Evolutionary conservation across 108 stramenopile genomes (phyloP).

Genomic region (Discostella stelligeroides): DNA sequence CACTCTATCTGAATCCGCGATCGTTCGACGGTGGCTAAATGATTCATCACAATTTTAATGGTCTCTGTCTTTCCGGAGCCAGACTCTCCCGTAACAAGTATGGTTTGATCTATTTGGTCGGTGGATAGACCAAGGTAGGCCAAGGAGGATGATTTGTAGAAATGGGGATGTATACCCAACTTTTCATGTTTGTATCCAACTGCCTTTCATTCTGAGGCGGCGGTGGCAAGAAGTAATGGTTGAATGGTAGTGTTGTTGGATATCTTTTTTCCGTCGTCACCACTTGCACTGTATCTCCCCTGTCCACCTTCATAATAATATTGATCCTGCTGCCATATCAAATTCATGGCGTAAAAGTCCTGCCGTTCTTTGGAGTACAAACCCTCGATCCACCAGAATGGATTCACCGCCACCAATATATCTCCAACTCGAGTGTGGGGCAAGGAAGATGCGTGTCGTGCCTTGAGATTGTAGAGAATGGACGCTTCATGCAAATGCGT

Average conservation of each 20-base stretch:
- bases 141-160: constrained; percentile 74
- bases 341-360: constrained; percentile 60
- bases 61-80: constrained; percentile 94
- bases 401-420: constrained; percentile 93
- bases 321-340: constrained; percentile 83
- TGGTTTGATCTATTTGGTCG: constrained; percentile 65
- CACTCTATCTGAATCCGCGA: constrained; percentile 39
- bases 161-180: constrained; percentile 70
- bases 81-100: constrained; percentile 85
- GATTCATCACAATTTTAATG: constrained; percentile 87
- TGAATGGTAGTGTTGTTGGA: not conserved
- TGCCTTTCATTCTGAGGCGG: constrained; percentile 54
- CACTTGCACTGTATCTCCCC: not conserved
- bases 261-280: not conserved
- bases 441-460: constrained; percentile 59
- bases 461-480: constrained; percentile 90
- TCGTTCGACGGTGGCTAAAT: constrained; percentile 75
- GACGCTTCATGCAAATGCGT: constrained; percentile 95
- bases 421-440: constrained; percentile 93
- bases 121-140: constrained; percentile 70
- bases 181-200: constrained; percentile 55
- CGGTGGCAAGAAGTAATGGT: constrained; percentile 23
- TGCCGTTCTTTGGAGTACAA: constrained; percentile 68
- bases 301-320: constrained; percentile 18
- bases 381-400: constrained; percentile 85